These are phyloP conservation scores for Blakeslea trispora DNA, from an alignment of 371 early-diverging fungal genomes.

Conservation along the genomic window DNA sequence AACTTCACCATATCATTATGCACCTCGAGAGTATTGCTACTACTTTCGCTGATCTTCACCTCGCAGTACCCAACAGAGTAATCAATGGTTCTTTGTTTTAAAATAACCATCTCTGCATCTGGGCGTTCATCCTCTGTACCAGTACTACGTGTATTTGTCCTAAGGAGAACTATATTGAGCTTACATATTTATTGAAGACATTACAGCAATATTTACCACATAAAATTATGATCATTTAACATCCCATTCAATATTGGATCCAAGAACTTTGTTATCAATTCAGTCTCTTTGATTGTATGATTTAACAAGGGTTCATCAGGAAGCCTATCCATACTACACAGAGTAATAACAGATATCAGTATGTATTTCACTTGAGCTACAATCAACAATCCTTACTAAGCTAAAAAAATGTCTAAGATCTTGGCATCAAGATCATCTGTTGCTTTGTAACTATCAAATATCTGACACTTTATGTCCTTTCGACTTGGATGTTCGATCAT, in stretches of 20 bases:
- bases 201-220: conserved; percentile 18
- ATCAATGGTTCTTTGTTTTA: conserved; percentile 15
- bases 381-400: conserved; percentile 20
- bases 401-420: conserved; percentile 9
- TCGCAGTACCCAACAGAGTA: conserved; percentile 17
- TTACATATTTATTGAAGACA: conserved; percentile 15
- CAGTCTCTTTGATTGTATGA: conserved; percentile 21
- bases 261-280: conserved; percentile 18
- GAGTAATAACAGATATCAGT: conserved; percentile 16
- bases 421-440: conserved; percentile 17
- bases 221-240: conserved; percentile 15
- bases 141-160: conserved; percentile 17
- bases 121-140: conserved; percentile 19
- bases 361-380: conserved; percentile 18
- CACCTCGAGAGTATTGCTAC: conserved; percentile 13
- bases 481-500: conserved; percentile 10
- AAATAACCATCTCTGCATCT: conserved; percentile 18
- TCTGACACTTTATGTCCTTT: conserved; percentile 11
- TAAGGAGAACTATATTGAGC: conserved; percentile 18
- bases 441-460: conserved; percentile 10
- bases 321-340: conserved; percentile 20
- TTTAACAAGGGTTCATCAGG: conserved; percentile 18
- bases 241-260: conserved; percentile 19
- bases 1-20: conserved; percentile 10
- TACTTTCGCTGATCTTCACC: conserved; percentile 19